Conservation (phyloP, 208 protist species). For the Histomonas meleagridis region DNA sequence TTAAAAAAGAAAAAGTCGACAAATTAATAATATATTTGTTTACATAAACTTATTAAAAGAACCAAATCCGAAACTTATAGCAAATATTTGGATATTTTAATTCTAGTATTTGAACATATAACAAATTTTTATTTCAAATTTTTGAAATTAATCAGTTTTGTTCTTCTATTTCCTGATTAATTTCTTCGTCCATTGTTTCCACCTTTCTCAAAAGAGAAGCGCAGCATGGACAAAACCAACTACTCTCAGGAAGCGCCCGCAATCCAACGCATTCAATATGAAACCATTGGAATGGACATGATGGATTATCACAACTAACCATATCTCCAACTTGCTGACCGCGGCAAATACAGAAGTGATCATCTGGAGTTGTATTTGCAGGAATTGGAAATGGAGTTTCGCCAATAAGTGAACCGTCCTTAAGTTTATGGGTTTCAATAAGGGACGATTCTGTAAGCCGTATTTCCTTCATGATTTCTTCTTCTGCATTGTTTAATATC, state of each 20-base stretch:
- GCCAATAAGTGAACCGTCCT: neutral
- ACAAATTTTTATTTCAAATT: too few relatives aligned
- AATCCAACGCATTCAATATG: conserved; percentile 11
- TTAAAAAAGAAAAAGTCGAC: too few relatives aligned
- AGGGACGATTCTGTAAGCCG: neutral
- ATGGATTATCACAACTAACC: conserved; percentile 10
- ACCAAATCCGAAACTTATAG: too few relatives aligned
- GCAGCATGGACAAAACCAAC: conserved; percentile 13
- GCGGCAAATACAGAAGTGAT: neutral
- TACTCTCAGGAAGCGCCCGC: neutral
- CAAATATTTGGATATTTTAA: too few relatives aligned
- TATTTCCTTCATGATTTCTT: neutral
- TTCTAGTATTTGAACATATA: too few relatives aligned
- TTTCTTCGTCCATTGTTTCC: too few relatives aligned
- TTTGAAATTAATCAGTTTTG: too few relatives aligned
- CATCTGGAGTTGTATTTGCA: neutral
- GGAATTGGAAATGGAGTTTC: neutral
- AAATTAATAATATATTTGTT: too few relatives aligned
- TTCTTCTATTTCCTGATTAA: too few relatives aligned
- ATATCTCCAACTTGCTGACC: neutral
- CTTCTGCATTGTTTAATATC: neutral
- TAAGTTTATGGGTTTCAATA: neutral
- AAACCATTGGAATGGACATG: conserved; percentile 15
- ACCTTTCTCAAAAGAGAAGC: neutral
- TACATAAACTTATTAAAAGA: too few relatives aligned